Conservation (phyloP, 2,329 filamentous ascomycete genomes). For the Paecilomyces variotii region DNA sequence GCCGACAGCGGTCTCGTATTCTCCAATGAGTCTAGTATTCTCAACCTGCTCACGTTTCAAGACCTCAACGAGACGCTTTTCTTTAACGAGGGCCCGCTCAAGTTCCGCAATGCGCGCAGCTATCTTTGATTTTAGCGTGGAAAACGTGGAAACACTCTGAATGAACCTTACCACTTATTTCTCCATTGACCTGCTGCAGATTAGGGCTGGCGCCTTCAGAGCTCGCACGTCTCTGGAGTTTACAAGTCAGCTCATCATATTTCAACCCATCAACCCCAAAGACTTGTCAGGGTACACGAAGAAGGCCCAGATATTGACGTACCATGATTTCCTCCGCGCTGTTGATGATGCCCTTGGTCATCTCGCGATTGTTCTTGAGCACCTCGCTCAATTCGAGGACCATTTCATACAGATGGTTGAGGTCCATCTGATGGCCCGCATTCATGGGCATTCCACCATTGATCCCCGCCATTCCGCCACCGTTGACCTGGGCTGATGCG, state of each 20-base stretch:
- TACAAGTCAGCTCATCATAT: constrained; percentile 6
- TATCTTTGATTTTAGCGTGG: constrained; percentile 10
- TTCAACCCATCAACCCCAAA: background rate
- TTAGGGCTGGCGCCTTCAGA: constrained; percentile 31
- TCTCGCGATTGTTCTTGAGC: constrained; percentile 42
- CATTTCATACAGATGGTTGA: constrained; percentile 44
- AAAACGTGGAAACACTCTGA: background rate
- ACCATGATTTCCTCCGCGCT: constrained; percentile 44
- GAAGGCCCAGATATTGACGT: constrained; percentile 9
- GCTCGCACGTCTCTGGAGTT: constrained; percentile 34
- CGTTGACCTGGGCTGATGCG: constrained; percentile 25
- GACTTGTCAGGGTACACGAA: background rate
- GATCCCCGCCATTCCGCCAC: constrained; percentile 28
- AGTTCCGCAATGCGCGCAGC: constrained; percentile 42
- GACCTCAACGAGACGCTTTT: constrained; percentile 34
- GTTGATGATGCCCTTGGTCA: constrained; percentile 41
- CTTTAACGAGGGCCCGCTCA: constrained; percentile 39
- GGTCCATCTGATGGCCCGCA: constrained; percentile 45
- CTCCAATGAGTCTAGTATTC: constrained; percentile 40
- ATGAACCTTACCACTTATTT: constrained; percentile 30
- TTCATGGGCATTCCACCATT: constrained; percentile 34
- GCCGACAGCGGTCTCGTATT: constrained; percentile 41
- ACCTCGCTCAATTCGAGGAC: constrained; percentile 43
- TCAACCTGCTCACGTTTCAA: constrained; percentile 41
- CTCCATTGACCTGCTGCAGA: constrained; percentile 37